Conservation (phyloP, 352 stramenopile species). For the Globisporangium iwayamae region DNA sequence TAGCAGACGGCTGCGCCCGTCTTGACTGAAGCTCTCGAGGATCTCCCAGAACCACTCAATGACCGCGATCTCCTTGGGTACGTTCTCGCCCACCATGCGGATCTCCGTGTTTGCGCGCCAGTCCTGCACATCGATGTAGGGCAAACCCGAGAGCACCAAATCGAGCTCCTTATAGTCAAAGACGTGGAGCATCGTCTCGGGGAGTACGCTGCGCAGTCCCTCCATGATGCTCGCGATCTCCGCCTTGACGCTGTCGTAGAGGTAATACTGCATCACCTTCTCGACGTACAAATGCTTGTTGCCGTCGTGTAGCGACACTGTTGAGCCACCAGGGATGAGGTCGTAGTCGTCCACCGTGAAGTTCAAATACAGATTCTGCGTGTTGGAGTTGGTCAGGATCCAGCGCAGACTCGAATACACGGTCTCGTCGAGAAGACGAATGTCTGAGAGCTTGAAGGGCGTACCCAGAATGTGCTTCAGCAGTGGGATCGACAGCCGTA, state of each 20-base stretch:
- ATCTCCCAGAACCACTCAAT: constrained; percentile 84
- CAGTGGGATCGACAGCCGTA: constrained; percentile 57
- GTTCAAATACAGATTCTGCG: constrained; percentile 53
- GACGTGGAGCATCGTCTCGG: constrained; percentile 92
- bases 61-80: constrained; percentile 33
- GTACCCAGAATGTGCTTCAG: constrained; percentile 68
- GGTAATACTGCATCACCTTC: constrained; percentile 92
- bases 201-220: constrained; percentile 95
- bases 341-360: constrained; percentile 61
- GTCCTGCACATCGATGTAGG: constrained; percentile 83
- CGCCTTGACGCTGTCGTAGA: constrained; percentile 89
- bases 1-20: constrained; percentile 61
- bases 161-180: constrained; percentile 98
- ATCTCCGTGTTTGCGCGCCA: constrained; percentile 79
- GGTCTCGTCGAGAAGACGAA: constrained; percentile 71
- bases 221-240: constrained; percentile 84
- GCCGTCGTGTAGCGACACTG: constrained; percentile 85
- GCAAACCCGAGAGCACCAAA: constrained; percentile 67
- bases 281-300: constrained; percentile 95
- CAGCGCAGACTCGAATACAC: constrained; percentile 64
- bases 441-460: constrained; percentile 51
- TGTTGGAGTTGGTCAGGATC: constrained; percentile 52
- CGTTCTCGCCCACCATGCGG: constrained; percentile 28
- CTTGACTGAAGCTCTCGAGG: constrained; percentile 51
- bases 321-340: constrained; percentile 52